Evolutionary conservation across 2,329 filamentous ascomycete genomes (phyloP), one percentile per base, ranked within the genome.

Genomic region (Phyllosticta ampelicida): DNA sequence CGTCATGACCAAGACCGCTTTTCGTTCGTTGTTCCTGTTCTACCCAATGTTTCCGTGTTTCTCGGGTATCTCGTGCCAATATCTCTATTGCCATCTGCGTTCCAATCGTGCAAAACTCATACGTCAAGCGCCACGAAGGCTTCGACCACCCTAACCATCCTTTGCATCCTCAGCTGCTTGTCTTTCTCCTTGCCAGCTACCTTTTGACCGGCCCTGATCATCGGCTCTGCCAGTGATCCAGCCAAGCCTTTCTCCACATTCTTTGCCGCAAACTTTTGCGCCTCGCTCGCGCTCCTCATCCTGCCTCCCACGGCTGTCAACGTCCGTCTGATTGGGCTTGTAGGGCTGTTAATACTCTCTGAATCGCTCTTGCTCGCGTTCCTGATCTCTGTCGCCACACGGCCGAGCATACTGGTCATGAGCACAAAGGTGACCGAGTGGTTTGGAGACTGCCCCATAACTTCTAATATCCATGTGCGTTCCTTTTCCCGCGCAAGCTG

Each of bases 391-490:
- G 75, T 75, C 26, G 78, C 73, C 44, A 86, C 77, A 10, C 79
- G 77, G 20, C 78, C 78, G 10, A 96, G 78, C 72, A 90, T 91
- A 9, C 88, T 85, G 0, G 86, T 89, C 16, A 96, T 75, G 63
- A 96, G 90, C 1, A 95, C 87, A 66, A 96, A 95, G 0, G 87
- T 87, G 58, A 96, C 91, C 67, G 90, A 94, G 72, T 95, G 87
- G 54, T 86, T 86, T 1, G 67, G 87, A 0, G 83, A 80, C 1
- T 80, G 76, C 0, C 86, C 81, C 1, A 96, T 78, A 1, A 86
- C 80, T 63, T 96, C 91, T 5, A 96, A 81, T 1, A 94, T 74
- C 68, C 76, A 77, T 48, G 78, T 77, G 61, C 82, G 79, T 51
- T 80, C 75, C 51, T 85, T 82, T 58, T 86, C 83, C 49, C 70